Percentiles rank a stretch among this genome's conserved stretches.
phyloP scores from a whole-genome alignment of 2,329 filamentous ascomycete genomes.

The Neurospora sp. region DNA sequence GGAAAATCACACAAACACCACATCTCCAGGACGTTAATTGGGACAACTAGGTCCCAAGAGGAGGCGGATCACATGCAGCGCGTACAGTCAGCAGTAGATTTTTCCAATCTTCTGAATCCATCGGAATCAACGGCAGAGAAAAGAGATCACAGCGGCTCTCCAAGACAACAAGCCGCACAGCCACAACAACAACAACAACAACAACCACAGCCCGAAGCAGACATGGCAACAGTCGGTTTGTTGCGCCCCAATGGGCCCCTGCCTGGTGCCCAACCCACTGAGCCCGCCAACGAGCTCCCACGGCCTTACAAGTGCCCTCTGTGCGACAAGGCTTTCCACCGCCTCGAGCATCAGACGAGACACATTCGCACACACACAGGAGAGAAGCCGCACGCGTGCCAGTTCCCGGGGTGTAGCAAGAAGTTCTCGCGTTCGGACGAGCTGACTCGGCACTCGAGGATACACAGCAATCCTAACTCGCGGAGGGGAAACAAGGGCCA shows the following conservation, averaged over 20 bases:
- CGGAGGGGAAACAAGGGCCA: constrained; percentile 78
- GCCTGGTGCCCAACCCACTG: constrained; percentile 49
- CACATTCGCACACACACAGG: constrained; percentile 97
- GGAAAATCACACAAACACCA: constrained; percentile 7
- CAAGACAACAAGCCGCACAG: constrained; percentile 11
- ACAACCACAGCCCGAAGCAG: constrained; percentile 22
- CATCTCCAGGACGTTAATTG: constrained; percentile 3
- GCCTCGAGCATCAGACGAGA: constrained; percentile 81
- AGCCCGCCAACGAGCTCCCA: constrained; percentile 64
- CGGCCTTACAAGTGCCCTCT: constrained; percentile 97
- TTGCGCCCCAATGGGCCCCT: constrained; percentile 54
- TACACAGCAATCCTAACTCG: constrained; percentile 98
- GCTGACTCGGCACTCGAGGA: constrained; percentile 90
- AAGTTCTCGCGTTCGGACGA: constrained; percentile 95
- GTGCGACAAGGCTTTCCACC: constrained; percentile 97
- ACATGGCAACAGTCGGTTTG: constrained; percentile 36
- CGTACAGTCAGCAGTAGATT: constrained; percentile 63
- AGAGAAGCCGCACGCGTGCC: constrained; percentile 95
- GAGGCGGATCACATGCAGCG: constrained; percentile 61
- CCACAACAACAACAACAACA: constrained; percentile 9
- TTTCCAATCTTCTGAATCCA: constrained; percentile 66
- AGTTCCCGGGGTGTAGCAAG: constrained; percentile 92
- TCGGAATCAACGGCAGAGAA: constrained; percentile 25
- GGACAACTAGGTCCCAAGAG: constrained; percentile 6
- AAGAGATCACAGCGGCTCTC: background rate